Evolutionary conservation across 345 rosid species (phyloP).

Genomic region (Brassica nigra): DNA sequence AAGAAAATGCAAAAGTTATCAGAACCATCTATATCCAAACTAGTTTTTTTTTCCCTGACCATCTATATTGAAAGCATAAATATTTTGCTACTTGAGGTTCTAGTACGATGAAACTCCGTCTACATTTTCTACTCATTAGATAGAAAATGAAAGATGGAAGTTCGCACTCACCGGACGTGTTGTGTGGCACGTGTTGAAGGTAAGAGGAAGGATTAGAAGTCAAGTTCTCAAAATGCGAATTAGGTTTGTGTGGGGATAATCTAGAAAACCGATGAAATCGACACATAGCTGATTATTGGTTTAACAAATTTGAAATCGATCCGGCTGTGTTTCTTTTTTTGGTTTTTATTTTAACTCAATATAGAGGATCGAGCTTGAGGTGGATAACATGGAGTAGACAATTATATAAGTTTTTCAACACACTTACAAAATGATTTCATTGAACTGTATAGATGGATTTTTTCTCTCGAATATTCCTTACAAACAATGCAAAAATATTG

Average conservation of each 20-base stretch:
- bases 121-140: neutral
- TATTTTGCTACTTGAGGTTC: conserved; percentile 33
- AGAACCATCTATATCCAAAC: neutral
- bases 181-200: conserved; percentile 31
- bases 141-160: conserved; percentile 11
- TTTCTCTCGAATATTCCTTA: neutral
- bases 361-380: neutral
- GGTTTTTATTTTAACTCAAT: neutral
- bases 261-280: conserved; percentile 50
- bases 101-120: conserved; percentile 24
- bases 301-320: conserved; percentile 40
- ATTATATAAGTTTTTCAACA: neutral
- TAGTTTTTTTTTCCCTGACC: neutral
- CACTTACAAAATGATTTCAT: neutral
- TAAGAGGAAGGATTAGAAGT: conserved; percentile 16
- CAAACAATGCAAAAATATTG: neutral
- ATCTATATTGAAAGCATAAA: conserved; percentile 1
- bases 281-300: conserved; percentile 59
- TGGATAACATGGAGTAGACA: neutral
- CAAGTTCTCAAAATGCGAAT: conserved; percentile 22
- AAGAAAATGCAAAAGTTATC: neutral
- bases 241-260: conserved; percentile 40
- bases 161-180: conserved; percentile 40
- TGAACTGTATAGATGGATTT: neutral
- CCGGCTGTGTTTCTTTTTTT: conserved; percentile 38